A percentile compares a stretch with the other conserved stretches of the same genome.
Evolutionary conservation across 768 basidiomycete species (phyloP).

Genomic region (Fomitopsis pulvina): DNA sequence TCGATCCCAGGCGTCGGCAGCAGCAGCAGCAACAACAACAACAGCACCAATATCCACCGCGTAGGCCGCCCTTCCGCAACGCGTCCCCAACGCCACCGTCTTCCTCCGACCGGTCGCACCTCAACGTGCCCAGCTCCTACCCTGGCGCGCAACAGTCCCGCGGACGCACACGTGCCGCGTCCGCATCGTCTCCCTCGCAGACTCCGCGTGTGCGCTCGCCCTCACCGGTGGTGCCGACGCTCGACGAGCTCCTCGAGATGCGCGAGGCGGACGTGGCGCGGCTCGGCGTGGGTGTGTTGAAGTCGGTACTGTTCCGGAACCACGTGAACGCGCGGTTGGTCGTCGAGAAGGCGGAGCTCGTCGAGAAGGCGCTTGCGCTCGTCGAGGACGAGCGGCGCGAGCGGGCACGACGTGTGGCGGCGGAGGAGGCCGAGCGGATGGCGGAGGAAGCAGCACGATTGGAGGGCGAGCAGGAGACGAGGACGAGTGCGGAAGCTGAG

Average conservation of each 20-base stretch:
- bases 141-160: slow-evolving; percentile 1
- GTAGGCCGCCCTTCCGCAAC: background rate
- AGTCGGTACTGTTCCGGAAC: slow-evolving; percentile 73
- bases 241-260: slow-evolving; percentile 65
- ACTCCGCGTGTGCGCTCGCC: slow-evolving; percentile 14
- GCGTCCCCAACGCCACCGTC: background rate
- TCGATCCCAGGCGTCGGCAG: slow-evolving; percentile 31
- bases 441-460: slow-evolving; percentile 17
- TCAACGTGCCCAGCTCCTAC: slow-evolving; percentile 14
- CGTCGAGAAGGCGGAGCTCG: slow-evolving; percentile 85
- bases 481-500: background rate
- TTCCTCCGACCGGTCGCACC: slow-evolving; percentile 15
- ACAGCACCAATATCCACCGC: slow-evolving; percentile 5
- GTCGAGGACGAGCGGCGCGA: slow-evolving; percentile 40
- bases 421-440: slow-evolving; percentile 17
- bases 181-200: slow-evolving; percentile 27
- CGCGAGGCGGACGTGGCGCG: slow-evolving; percentile 45
- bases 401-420: slow-evolving; percentile 22
- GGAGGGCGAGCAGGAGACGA: slow-evolving; percentile 11
- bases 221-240: slow-evolving; percentile 47
- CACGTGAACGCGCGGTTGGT: slow-evolving; percentile 61
- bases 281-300: slow-evolving; percentile 68
- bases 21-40: slow-evolving; percentile 1
- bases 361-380: slow-evolving; percentile 56
- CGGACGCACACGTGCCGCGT: slow-evolving; percentile 33